Evolutionary conservation across 2,329 filamentous ascomycete genomes (phyloP).

Genomic region (Colletotrichum agaves): DNA sequence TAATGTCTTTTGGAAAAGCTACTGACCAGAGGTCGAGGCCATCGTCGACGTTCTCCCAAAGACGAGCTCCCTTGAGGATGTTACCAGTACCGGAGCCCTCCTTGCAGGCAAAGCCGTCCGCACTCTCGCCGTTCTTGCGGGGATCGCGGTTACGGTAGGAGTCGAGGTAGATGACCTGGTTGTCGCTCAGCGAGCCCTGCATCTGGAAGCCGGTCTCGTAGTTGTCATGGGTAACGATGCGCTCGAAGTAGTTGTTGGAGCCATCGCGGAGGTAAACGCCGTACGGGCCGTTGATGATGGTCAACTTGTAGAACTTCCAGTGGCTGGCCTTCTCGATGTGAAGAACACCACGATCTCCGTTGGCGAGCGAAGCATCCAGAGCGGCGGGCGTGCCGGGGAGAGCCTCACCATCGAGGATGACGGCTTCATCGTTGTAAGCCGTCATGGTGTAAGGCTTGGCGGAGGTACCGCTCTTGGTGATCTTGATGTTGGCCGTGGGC

Average conservation of each 20-base stretch:
- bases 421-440: constrained; percentile 55
- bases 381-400: constrained; percentile 53
- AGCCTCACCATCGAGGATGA: constrained; percentile 58
- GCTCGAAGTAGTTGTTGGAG: constrained; percentile 51
- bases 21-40: constrained; percentile 45
- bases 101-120: constrained; percentile 61
- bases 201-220: constrained; percentile 53
- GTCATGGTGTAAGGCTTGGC: constrained; percentile 53
- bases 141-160: constrained; percentile 58
- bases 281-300: constrained; percentile 51
- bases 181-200: constrained; percentile 47
- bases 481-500: constrained; percentile 58
- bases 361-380: constrained; percentile 51
- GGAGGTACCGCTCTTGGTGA: constrained; percentile 55
- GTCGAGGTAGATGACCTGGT: constrained; percentile 55
- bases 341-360: constrained; percentile 56
- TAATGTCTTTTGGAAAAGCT: background rate
- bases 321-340: constrained; percentile 54
- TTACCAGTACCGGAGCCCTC: constrained; percentile 59
- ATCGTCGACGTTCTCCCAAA: constrained; percentile 64
- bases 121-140: constrained; percentile 62
- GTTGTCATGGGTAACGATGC: constrained; percentile 50
- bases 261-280: constrained; percentile 50
- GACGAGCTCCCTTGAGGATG: constrained; percentile 54
- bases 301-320: constrained; percentile 53